These are phyloP conservation scores for Plasmodium vivax DNA, from an alignment of 169 alveolate genomes.

Conservation along the genomic window DNA sequence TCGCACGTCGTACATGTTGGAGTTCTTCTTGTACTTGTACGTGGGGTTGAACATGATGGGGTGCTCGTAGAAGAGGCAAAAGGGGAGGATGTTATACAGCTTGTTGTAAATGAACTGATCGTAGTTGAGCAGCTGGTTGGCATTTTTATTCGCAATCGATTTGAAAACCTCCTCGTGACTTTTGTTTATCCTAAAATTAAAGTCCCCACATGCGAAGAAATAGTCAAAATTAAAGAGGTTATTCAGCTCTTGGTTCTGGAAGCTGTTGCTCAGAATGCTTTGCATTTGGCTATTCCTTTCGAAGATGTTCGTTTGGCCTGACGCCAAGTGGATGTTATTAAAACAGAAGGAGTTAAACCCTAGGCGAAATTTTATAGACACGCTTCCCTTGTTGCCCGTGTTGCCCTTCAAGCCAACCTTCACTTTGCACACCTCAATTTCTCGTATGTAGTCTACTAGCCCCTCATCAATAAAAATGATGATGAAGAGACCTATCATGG, in stretches of 20 bases:
- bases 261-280: constrained; percentile 76
- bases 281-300: constrained; percentile 85
- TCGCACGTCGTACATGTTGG: constrained; percentile 68
- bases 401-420: constrained; percentile 92
- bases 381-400: constrained; percentile 93
- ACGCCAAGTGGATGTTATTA: constrained; percentile 88
- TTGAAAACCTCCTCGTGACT: constrained; percentile 66
- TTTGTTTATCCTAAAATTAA: constrained; percentile 69
- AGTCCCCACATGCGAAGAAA: constrained; percentile 77
- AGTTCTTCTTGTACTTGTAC: constrained; percentile 65
- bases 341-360: constrained; percentile 80
- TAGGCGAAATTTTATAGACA: constrained; percentile 81
- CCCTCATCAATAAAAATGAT: constrained; percentile 85
- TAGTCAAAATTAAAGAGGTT: constrained; percentile 77
- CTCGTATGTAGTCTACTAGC: constrained; percentile 77
- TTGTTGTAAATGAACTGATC: constrained; percentile 72
- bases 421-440: constrained; percentile 82
- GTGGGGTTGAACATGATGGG: constrained; percentile 69
- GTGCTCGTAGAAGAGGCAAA: constrained; percentile 60
- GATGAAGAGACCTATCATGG: constrained; percentile 89
- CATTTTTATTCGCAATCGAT: constrained; percentile 28
- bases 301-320: constrained; percentile 87
- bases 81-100: constrained; percentile 53
- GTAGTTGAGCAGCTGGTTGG: constrained; percentile 21
- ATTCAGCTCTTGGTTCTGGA: constrained; percentile 80